Evolutionary conservation across 2,329 filamentous ascomycete genomes (phyloP).

Genomic region (Shiraia bambusicola): DNA sequence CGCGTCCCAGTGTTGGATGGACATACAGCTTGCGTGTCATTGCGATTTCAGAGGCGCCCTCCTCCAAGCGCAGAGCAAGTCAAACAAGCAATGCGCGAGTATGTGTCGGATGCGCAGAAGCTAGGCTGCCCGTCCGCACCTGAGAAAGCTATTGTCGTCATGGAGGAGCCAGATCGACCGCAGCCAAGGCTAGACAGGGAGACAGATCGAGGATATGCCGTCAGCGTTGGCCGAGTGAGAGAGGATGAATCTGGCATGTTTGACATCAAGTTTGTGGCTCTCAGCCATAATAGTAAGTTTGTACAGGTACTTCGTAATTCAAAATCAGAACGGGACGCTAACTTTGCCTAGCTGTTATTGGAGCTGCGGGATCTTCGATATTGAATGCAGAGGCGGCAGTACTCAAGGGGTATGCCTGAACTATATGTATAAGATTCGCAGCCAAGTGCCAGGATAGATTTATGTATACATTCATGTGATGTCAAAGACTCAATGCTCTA

Average conservation of each 20-base stretch:
- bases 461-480: background rate
- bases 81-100: constrained; percentile 75
- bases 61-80: constrained; percentile 74
- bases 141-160: constrained; percentile 76
- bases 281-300: constrained; percentile 74
- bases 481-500: no score
- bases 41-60: constrained; percentile 76
- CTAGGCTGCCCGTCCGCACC: constrained; percentile 89
- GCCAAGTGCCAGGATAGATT: no score
- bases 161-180: constrained; percentile 85
- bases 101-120: constrained; percentile 77
- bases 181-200: constrained; percentile 90
- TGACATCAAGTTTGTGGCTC: constrained; percentile 89
- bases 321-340: constrained; percentile 17
- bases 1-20: constrained; percentile 93
- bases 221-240: constrained; percentile 83
- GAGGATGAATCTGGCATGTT: constrained; percentile 88
- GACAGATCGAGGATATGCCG: constrained; percentile 80
- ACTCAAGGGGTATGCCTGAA: constrained; percentile 74
- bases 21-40: constrained; percentile 89
- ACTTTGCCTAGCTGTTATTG: constrained; percentile 68
- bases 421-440: background rate
- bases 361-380: constrained; percentile 93
- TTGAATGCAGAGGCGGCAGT: constrained; percentile 91
- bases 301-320: constrained; percentile 26